Evolutionary conservation across 2,329 filamentous ascomycete genomes (phyloP), one percentile per base, ranked within the genome.

Genomic region (Whalleya microplaca): DNA sequence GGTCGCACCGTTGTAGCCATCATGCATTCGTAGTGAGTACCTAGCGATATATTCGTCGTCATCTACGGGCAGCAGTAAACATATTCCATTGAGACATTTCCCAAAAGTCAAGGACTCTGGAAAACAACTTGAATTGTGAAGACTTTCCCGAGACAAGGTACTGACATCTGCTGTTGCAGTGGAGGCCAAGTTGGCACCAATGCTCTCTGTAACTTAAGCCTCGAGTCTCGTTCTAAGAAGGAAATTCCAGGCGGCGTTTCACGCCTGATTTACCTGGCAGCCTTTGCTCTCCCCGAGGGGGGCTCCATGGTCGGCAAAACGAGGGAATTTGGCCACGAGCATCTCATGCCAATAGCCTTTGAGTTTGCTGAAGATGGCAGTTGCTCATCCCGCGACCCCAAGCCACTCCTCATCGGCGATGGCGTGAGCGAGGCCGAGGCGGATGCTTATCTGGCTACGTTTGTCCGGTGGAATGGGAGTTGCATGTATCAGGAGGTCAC

Each of bases 21-120:
- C 10, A 59, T 65, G 59, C 63, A 70, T 32, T 64, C 58, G 8
- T 69, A 70, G n/a, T n/a, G n/a, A n/a, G n/a, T n/a, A n/a, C n/a
- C n/a, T n/a, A n/a, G n/a, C n/a, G n/a, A n/a, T n/a, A n/a, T n/a
- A n/a, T n/a, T n/a, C n/a, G n/a, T n/a, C n/a, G n/a, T n/a, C n/a
- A n/a, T n/a, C n/a, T n/a, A n/a, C n/a, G n/a, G n/a, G n/a, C n/a
- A n/a, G n/a, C n/a, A 64, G 57, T 8, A 69, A 70, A n/a, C n/a
- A n/a, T n/a, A n/a, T n/a, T n/a, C n/a, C n/a, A n/a, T n/a, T n/a
- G n/a, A n/a, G n/a, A n/a, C n/a, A n/a, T n/a, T n/a, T n/a, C n/a
- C n/a, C n/a, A n/a, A n/a, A n/a, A n/a, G n/a, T n/a, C n/a, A n/a
- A n/a, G n/a, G n/a, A n/a, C n/a, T n/a, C n/a, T n/a, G n/a, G n/a